Conservation (phyloP, 768 basidiomycete genomes). For the Rubroboletus satanas region DNA sequence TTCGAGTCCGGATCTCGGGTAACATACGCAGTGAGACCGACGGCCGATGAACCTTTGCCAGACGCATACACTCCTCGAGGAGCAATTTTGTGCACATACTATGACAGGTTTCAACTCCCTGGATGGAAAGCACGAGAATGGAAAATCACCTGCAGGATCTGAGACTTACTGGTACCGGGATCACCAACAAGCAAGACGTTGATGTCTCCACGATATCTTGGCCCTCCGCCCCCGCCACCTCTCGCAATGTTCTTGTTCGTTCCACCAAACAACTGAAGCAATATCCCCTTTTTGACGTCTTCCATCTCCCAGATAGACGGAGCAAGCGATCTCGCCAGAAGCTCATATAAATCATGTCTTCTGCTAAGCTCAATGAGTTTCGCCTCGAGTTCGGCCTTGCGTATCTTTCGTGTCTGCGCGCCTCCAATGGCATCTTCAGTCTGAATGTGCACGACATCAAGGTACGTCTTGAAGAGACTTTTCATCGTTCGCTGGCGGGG, state of each 20-base stretch:
- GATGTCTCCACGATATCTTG: slow-evolving; percentile 96
- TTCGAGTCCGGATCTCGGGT: slow-evolving; percentile 98
- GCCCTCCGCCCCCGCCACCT: slow-evolving; percentile 94
- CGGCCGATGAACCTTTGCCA: slow-evolving; percentile 97
- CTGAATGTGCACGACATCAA: slow-evolving; percentile 92
- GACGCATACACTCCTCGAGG: slow-evolving; percentile 97
- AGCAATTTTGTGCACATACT: slow-evolving; percentile 99
- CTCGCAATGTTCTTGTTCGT: slow-evolving; percentile 93
- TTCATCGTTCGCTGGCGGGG: slow-evolving; percentile 89
- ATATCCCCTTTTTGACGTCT: slow-evolving; percentile 97
- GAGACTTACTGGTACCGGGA: slow-evolving; percentile 95
- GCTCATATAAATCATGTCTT: slow-evolving; percentile 79
- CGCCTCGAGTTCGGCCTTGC: slow-evolving; percentile 71
- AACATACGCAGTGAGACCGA: slow-evolving; percentile 97
- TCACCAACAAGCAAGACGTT: slow-evolving; percentile 97
- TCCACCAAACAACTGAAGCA: slow-evolving; percentile 94
- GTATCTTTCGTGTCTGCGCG: slow-evolving; percentile 33
- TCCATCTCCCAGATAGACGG: slow-evolving; percentile 98
- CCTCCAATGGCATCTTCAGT: slow-evolving; percentile 46
- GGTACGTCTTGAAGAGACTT: slow-evolving; percentile 94
- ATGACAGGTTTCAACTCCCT: neutral
- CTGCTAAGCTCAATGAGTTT: slow-evolving; percentile 70
- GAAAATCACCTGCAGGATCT: slow-evolving; percentile 76
- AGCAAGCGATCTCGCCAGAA: slow-evolving; percentile 80
- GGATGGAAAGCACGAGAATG: neutral